Conservation (phyloP, 2,329 filamentous ascomycete species). For the Fusarium sp. region DNA sequence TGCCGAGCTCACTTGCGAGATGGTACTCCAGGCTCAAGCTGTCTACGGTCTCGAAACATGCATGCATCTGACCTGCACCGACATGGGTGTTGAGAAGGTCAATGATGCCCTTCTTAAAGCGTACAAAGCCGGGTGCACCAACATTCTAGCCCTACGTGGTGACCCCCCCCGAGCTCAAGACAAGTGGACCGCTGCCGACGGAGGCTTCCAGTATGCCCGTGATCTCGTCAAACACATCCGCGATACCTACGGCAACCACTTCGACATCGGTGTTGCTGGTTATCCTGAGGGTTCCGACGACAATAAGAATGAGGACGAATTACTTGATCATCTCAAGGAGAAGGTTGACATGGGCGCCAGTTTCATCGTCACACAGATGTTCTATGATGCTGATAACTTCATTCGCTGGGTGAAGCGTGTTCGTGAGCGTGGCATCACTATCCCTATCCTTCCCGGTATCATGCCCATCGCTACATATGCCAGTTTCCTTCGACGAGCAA, state of each 20-base stretch:
- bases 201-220: constrained; percentile 89
- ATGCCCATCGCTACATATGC: constrained; percentile 94
- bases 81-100: constrained; percentile 94
- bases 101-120: constrained; percentile 88
- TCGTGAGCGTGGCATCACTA: constrained; percentile 82
- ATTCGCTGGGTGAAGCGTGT: constrained; percentile 89
- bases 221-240: constrained; percentile 90
- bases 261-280: constrained; percentile 96
- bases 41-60: constrained; percentile 97
- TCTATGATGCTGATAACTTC: constrained; percentile 98
- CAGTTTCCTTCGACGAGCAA: constrained; percentile 88
- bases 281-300: constrained; percentile 97
- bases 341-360: constrained; percentile 94
- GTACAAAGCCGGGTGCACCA: constrained; percentile 95
- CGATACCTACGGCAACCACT: constrained; percentile 76
- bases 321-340: constrained; percentile 94
- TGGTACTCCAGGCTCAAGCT: constrained; percentile 95
- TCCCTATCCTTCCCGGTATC: constrained; percentile 87
- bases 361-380: constrained; percentile 99
- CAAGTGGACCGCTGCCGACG: constrained; percentile 89
- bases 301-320: constrained; percentile 83
- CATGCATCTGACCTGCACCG: constrained; percentile 98
- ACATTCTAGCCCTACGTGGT: constrained; percentile 92
- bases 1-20: constrained; percentile 93
- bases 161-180: constrained; percentile 95